phyloP scores from a whole-genome alignment of 2,329 filamentous ascomycete genomes.

The Cadophora luteo-olivacea region DNA sequence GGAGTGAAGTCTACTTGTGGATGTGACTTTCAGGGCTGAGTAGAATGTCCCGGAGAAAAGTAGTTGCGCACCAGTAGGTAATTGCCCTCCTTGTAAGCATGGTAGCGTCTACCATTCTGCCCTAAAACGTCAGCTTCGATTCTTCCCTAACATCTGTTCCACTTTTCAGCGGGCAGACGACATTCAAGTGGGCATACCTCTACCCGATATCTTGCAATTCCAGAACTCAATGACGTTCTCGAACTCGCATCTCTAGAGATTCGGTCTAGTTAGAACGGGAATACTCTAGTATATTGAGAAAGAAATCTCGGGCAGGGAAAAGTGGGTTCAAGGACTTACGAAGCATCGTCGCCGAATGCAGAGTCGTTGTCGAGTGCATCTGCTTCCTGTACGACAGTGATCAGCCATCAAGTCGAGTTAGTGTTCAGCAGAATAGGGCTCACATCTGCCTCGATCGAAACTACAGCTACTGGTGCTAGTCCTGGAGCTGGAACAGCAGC shows the following conservation, averaged over 20 bases:
- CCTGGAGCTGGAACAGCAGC: neutral
- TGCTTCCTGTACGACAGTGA: neutral
- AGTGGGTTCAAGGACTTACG: neutral
- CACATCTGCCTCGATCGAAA: slow-evolving; percentile 11
- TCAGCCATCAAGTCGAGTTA: neutral
- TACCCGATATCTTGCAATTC: slow-evolving; percentile 26
- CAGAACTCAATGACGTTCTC: slow-evolving; percentile 29
- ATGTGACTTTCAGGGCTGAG: neutral
- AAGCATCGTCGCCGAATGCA: slow-evolving; percentile 22
- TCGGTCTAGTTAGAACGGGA: neutral
- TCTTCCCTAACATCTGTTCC: neutral
- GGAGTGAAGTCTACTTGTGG: neutral
- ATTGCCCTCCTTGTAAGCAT: slow-evolving; percentile 35
- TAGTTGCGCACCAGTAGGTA: slow-evolving; percentile 31
- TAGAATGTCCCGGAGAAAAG: neutral
- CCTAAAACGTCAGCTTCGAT: neutral
- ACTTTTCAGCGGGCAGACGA: neutral
- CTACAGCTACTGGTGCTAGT: neutral
- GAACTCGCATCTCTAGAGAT: slow-evolving; percentile 18
- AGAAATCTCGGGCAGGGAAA: no score
- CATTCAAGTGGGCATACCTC: neutral
- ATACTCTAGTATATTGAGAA: neutral
- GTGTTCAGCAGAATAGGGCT: neutral
- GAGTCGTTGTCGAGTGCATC: slow-evolving; percentile 25
- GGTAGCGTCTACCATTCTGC: slow-evolving; percentile 36